Percentiles rank a stretch among this genome's conserved stretches.
phyloP scores from a whole-genome alignment of 768 basidiomycete genomes.

The Mycena filopes region DNA sequence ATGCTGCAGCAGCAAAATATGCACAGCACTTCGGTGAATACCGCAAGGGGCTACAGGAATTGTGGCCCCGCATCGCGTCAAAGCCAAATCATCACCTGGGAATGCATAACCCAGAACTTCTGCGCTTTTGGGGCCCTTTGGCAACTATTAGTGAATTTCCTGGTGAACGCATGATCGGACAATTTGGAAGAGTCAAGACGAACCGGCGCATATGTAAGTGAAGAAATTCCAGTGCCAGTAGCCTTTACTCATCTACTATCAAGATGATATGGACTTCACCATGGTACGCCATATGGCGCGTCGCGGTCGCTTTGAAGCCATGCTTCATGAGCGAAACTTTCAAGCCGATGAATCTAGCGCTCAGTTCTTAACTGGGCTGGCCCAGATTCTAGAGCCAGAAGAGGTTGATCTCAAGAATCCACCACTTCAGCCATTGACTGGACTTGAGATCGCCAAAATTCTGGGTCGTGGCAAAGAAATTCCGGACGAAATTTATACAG shows the following conservation, averaged over 20 bases:
- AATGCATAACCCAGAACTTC: constrained; percentile 15
- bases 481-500: not conserved
- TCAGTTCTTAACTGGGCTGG: not conserved
- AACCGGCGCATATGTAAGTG: constrained; percentile 14
- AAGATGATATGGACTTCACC: constrained; percentile 17
- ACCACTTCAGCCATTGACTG: not conserved
- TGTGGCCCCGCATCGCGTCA: not conserved
- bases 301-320: not conserved
- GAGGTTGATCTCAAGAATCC: not conserved
- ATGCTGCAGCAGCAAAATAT: constrained; percentile 20
- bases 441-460: constrained; percentile 1
- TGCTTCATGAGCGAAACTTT: not conserved
- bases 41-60: constrained; percentile 1
- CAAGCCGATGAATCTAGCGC: no score
- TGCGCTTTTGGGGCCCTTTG: constrained; percentile 32
- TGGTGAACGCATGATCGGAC: constrained; percentile 30
- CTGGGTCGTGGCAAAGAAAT: not conserved
- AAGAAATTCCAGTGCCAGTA: not conserved
- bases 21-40: constrained; percentile 13
- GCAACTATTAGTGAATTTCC: constrained; percentile 27
- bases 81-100: constrained; percentile 28
- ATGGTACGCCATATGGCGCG: constrained; percentile 13
- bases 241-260: not conserved
- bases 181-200: constrained; percentile 22
- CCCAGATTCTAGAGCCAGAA: constrained; percentile 1